Evolutionary conservation across 2,329 filamentous ascomycete genomes (phyloP).

Genomic region (Clonostachys byssicola): DNA sequence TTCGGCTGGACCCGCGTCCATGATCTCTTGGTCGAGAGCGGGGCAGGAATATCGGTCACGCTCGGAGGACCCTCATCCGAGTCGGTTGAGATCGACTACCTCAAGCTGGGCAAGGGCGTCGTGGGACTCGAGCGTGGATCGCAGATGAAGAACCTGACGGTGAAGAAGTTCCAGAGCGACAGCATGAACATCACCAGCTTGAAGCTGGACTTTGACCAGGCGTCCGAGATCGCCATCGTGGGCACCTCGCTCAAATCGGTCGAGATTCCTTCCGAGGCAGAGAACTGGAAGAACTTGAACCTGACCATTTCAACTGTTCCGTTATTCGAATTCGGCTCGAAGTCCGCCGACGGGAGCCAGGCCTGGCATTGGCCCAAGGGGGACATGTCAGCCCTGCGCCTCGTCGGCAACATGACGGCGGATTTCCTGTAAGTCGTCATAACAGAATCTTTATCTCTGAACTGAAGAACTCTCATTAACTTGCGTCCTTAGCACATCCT

Average conservation of each 20-base stretch:
- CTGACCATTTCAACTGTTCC: neutral
- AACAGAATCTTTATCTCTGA: too few species aligned
- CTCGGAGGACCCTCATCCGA: neutral
- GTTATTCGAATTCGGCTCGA: neutral
- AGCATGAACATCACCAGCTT: neutral
- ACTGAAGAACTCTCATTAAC: too few species aligned
- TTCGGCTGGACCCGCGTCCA: neutral
- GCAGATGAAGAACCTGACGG: neutral
- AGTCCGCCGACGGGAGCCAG: neutral
- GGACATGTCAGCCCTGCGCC: neutral
- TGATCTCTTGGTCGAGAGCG: neutral
- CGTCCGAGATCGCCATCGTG: neutral
- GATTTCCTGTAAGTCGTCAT: neutral
- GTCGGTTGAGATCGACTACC: neutral
- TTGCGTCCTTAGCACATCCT: too few species aligned
- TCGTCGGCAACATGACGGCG: neutral
- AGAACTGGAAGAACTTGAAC: neutral
- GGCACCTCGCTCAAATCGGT: neutral
- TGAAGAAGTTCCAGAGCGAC: neutral
- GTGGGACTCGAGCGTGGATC: neutral
- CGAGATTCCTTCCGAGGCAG: neutral
- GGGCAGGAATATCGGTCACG: neutral
- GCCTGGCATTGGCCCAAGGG: neutral
- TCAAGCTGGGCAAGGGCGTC: neutral
- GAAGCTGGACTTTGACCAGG: neutral